These are phyloP conservation scores for Waltergamsia citrina DNA, from an alignment of 2,329 filamentous ascomycete species.

Conservation along the genomic window DNA sequence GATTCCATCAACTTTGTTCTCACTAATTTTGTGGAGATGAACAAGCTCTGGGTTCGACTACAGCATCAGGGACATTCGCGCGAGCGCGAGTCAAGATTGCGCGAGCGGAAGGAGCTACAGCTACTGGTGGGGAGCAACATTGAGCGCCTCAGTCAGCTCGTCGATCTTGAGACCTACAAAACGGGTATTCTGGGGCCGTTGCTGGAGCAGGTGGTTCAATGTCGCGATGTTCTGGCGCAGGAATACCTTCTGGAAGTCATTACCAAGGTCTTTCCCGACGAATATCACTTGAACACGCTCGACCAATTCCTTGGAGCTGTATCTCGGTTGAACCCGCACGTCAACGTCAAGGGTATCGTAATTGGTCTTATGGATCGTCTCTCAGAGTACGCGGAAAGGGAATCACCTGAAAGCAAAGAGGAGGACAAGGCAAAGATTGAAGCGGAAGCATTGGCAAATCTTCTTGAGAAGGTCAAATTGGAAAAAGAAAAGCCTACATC, in stretches of 20 bases:
- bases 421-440: conserved; percentile 71
- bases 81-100: conserved; percentile 85
- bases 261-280: conserved; percentile 97
- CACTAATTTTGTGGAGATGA: conserved; percentile 99
- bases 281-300: conserved; percentile 93
- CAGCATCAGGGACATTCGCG: conserved; percentile 96
- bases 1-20: conserved; percentile 97
- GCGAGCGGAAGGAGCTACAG: conserved; percentile 91
- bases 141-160: conserved; percentile 86
- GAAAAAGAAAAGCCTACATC: conserved; percentile 37
- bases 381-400: conserved; percentile 87
- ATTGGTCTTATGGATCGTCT: conserved; percentile 96
- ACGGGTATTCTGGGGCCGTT: conserved; percentile 79
- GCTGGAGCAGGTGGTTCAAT: conserved; percentile 95
- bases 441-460: conserved; percentile 68
- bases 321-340: conserved; percentile 85
- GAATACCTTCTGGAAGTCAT: conserved; percentile 98
- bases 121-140: conserved; percentile 94
- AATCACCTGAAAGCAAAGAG: conserved; percentile 61
- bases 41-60: conserved; percentile 96
- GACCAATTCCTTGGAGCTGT: conserved; percentile 93
- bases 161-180: conserved; percentile 92
- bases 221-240: conserved; percentile 90
- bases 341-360: conserved; percentile 96
- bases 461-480: conserved; percentile 72